Evolutionary conservation across 305 asterid genomes (phyloP), one percentile per base, ranked within the genome.

Genomic region (Fraxinus platypoda): DNA sequence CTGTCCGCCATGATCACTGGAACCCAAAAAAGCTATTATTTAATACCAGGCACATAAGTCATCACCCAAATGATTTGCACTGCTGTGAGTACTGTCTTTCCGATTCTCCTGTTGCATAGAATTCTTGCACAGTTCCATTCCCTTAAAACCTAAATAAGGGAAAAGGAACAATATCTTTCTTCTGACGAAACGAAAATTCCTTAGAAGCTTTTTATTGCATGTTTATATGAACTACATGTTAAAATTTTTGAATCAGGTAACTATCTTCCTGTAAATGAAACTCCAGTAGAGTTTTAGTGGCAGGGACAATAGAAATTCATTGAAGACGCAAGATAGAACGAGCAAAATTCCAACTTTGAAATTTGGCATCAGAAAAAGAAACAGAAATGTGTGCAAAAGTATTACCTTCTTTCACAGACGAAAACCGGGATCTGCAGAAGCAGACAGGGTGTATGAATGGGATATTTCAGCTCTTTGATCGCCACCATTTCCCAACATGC

Each of bases 401-500:
- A 78, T 75, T 86, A 84, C 75, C 93, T 74, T 85, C 95, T 70
- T 49, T 86, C 54, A 81, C 78, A 76, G 91, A 94, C 11, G 97
- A 91, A 71, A 86, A 85, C 59, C 77, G 79, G 80, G 94, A 92
- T 84, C 88, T 95, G 82, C 89, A 87, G 81, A 96, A 94, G 93
- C 95, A 96, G 87, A 87, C 91, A 49, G 99, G 98, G 35, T 96
- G 99, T 92, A 94, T 96, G 98, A 91, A 93, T 80, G 97, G 97
- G 77, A 85, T 96, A 83, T 96, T 93, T 81, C 99, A 92, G 88
- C 85, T 93, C 81, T 93, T 95, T 33, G 98, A 95, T 85, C 90
- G 94, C 34, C 94, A 90, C 75, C 93, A 93, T 86, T 90, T 92
- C 88, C 85, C 91, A 13, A 75, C 90, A 6, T 89, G 94, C 75